Evolutionary conservation across 2,329 filamentous ascomycete species (phyloP), one percentile per base, ranked within the genome.

Genomic region (Ceratocystis eucalypticola): DNA sequence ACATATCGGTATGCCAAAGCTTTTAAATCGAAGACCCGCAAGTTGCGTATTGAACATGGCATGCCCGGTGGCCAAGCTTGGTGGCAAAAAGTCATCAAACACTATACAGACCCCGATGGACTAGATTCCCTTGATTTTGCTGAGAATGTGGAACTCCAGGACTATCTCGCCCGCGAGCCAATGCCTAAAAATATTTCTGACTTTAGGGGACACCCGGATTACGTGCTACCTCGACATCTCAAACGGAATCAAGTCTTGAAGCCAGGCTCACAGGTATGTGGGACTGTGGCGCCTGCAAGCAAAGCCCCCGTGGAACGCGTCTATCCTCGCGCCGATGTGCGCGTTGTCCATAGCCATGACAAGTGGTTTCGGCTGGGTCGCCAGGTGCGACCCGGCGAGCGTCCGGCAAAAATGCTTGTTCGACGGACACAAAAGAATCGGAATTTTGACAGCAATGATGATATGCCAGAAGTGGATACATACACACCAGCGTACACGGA

Each of bases 291-390:
- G 8, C 84, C 86, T 3, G 88, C 89, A 1, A 77, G 81, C 74
- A 79, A 83, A 73, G 76, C 82, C 69, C 72, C 78, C 0, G 77
- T 93, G 69, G 92, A 96, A 73, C 83, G 84, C 64, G 87, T 99
- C 0, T 99, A 90, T 73, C 85, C 92, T 28, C 83, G 94, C 2
- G 81, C 80, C 61, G 90, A 97, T 73, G 90, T 99, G 0, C 85
- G 89, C 64, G 72, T 85, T 4, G 91, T 91, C 1, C 84, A 86
- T 69, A 95, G 86, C 69, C 86, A 85, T 2, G 91, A 96, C 70
- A 91, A 88, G 69, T 99, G 94, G 95, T 96, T 94, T 74, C 85
- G 92, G 1, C 76, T 93, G 68, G 94, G 94, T 0, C 82, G 91
- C 30, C 87, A 91, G 69, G 84, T 99, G 6, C 89, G 85, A 70